phyloP scores from a whole-genome alignment of 83 land plant genomes.

The Picea mariana region DNA sequence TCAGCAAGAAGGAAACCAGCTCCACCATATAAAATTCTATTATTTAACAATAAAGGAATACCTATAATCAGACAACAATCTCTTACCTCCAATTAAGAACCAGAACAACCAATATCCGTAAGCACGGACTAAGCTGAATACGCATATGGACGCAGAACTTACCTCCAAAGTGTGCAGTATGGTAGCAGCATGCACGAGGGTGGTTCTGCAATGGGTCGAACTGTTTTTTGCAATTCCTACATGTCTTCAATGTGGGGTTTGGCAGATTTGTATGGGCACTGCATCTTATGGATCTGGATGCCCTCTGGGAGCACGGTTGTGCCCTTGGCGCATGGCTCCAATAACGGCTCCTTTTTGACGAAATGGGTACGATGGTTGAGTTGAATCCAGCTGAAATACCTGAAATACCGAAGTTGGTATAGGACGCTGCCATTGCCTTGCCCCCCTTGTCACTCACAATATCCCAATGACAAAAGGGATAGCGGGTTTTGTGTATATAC shows the following conservation, averaged over 20 bases:
- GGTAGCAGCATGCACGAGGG: conserved; percentile 77
- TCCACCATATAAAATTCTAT: no score
- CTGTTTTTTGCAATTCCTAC: conserved; percentile 66
- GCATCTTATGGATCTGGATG: neutral
- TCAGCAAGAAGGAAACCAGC: no score
- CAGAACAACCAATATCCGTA: no score
- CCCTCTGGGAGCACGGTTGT: neutral
- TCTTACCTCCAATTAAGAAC: no score
- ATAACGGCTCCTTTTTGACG: neutral
- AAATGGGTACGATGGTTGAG: neutral
- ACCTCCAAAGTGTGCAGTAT: conserved; percentile 96
- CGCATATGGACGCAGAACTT: neutral
- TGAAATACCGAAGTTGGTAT: no score
- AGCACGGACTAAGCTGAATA: no score
- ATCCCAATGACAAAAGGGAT: neutral
- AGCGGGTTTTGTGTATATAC: neutral
- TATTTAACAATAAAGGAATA: no score
- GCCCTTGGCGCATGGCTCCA: neutral
- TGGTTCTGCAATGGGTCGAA: conserved; percentile 76
- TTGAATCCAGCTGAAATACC: neutral
- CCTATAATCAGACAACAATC: no score
- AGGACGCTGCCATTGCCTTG: neutral
- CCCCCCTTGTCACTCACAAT: neutral
- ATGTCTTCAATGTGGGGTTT: conserved; percentile 30
- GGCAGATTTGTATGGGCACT: neutral